These are phyloP conservation scores for Psidium friedrichsthalianum DNA, from an alignment of 345 rosid species.

Conservation along the genomic window DNA sequence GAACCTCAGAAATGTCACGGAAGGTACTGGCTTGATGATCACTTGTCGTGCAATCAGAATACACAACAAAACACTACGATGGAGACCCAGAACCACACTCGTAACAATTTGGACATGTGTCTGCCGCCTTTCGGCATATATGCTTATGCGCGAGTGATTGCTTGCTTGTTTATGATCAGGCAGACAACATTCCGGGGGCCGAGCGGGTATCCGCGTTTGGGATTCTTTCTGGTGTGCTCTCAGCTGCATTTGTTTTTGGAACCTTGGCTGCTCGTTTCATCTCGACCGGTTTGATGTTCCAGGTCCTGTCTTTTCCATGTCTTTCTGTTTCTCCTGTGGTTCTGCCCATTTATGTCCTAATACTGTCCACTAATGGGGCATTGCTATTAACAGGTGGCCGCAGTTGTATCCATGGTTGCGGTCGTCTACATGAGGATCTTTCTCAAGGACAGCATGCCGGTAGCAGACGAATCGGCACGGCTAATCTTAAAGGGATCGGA, in stretches of 20 bases:
- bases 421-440: conserved; percentile 74
- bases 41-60: neutral
- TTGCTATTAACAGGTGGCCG: conserved; percentile 35
- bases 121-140: neutral
- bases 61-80: neutral
- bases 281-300: conserved; percentile 39
- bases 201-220: conserved; percentile 62
- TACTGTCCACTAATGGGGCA: neutral
- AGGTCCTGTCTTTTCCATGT: conserved; percentile 22
- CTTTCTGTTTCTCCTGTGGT: neutral
- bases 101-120: neutral
- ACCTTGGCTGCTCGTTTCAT: conserved; percentile 71
- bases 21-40: neutral
- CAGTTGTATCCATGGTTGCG: conserved; percentile 39
- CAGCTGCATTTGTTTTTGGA: conserved; percentile 42
- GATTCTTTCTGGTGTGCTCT: conserved; percentile 41
- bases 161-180: conserved; percentile 27
- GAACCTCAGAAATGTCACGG: neutral
- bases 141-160: neutral
- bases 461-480: conserved; percentile 7
- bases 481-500: conserved; percentile 35
- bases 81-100: neutral
- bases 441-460: conserved; percentile 35
- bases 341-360: neutral
- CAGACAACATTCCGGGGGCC: conserved; percentile 38